Base-by-base conservation (phyloP, 2,329 filamentous ascomycete species). In the Setomelanomma holmii region DNA sequence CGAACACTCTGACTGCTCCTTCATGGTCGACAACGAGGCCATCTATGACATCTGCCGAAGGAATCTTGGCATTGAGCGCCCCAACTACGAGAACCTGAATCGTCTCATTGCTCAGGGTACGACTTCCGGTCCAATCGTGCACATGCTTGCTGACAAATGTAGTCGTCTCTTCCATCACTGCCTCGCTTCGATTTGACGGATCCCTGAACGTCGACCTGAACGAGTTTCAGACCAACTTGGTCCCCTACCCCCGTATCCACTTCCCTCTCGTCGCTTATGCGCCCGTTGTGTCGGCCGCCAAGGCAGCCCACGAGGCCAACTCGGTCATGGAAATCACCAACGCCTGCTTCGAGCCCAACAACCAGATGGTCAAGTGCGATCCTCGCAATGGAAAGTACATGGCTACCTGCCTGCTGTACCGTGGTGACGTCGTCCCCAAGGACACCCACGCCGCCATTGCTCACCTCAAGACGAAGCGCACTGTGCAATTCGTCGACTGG, bases 331-430 rank as follows among this genome's bases (percentile, higher is more conserved):
- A 98, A 84, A 97, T 98, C 84, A 96, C 91, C 79, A 96, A 93
- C 88, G 91, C 91, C 65, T 98, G 93, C 89, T 99, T 99, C 83
- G 93, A 99, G 87, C 92, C 93, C 70, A 90, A 97, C 88, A 97
- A 96, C 88, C 93, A 99, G 89, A 99, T 99, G 93, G 93, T 99
- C 78, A 96, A 96, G 86, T 99, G 93, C 76, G 95, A 99, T 78
- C 93, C 93, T 68, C 92, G 93, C 75, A 93, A 96, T 79, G 93
- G 93, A 80, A 99, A 99, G 86, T 99, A 99, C 87, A 99, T 99
- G 93, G 93, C 93, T 63, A 97, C 93, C 71, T 97, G 93, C 80
- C 80, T 99, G 80, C 83, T 99, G 77, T 99, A 99, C 87, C 93
- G 93, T 77, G 95, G 93, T 79, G 95, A 98, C 73, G 93, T 99